Conservation (phyloP, 495 filamentous ascomycete species). For the Daldinia decipiens region DNA sequence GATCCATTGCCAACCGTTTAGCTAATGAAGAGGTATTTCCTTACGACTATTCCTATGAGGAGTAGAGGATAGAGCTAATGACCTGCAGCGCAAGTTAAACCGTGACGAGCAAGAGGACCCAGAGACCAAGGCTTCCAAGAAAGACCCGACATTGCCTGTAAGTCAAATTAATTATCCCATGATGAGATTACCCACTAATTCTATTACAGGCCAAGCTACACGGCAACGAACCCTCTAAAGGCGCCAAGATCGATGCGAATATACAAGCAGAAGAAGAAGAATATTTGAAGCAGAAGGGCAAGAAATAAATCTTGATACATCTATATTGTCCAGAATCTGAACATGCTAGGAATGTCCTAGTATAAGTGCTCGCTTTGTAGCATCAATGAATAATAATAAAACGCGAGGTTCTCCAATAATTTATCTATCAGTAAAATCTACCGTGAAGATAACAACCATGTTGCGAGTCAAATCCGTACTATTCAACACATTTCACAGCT, state of each 20-base stretch:
- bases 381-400: conserved; percentile 7
- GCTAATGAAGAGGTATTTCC: conserved; percentile 64
- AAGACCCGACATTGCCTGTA: conserved; percentile 76
- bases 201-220: conserved; percentile 65
- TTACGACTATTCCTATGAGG: neutral
- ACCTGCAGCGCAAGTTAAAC: conserved; percentile 53
- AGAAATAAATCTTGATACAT: conserved; percentile 31
- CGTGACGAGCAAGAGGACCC: conserved; percentile 52
- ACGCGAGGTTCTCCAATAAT: neutral
- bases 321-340: neutral
- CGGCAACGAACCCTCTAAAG: conserved; percentile 72
- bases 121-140: conserved; percentile 68
- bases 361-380: neutral
- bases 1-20: conserved; percentile 81
- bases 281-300: conserved; percentile 65
- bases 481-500: conserved; percentile 46
- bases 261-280: conserved; percentile 72
- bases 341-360: neutral
- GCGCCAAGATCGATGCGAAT: conserved; percentile 72
- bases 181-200: neutral
- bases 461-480: neutral
- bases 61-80: conserved; percentile 23
- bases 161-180: conserved; percentile 40
- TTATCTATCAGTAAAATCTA: neutral
- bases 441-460: neutral